Evolutionary conservation across 2,329 filamentous ascomycete genomes (phyloP), one percentile per base, ranked within the genome.

Genomic region (Akanthomyces lecanii): DNA sequence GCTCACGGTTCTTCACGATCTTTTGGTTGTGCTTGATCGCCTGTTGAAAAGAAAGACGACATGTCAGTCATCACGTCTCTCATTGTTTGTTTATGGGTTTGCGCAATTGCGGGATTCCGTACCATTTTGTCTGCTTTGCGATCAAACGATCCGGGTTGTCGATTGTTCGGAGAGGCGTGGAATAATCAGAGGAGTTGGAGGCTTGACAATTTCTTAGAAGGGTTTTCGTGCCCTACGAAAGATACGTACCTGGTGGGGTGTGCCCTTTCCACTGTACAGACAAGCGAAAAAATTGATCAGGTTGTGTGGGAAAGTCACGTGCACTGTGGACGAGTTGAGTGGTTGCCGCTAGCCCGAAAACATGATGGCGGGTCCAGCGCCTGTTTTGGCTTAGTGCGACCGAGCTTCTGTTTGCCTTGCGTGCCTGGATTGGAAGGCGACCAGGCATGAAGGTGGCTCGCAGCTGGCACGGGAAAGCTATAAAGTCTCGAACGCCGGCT

Each of bases 21-120:
- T 94, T 90, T 86, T 97, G 92, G 86, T 98, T 98, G 90, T 97
- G 92, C 89, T 96, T 96, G 92, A 98, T 97, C 87, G 94, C 91
- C 93, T 89, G 76, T 71, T 70, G 61, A 62, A 62, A 73, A 70
- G 67, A 62, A 62, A 72, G 67, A 71, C 69, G 57, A 65, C 73
- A 63, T 74, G 73, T 73, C 67, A 75, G 74, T 68, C 71, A 71
- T 64, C 65, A 65, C 67, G 65, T 69, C 64, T 38, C 59, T 63
- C 62, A 58, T 67, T 66, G 50, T 50, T 21, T 53, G 47, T 16
- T 23, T 18, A 25, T 40, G n/a, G 28, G 8, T 38, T 56, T 58
- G 51, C 36, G 48, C 54, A 64, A 63, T 52, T 8, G 57, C 47
- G 48, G 23, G 42, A 65, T 65, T 66, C 66, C 69, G 65, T 70